A percentile compares a stretch with the other conserved stretches of the same genome.
phyloP scores from a whole-genome alignment of 2,329 filamentous ascomycete species.

The Fusarium miscanthi region DNA sequence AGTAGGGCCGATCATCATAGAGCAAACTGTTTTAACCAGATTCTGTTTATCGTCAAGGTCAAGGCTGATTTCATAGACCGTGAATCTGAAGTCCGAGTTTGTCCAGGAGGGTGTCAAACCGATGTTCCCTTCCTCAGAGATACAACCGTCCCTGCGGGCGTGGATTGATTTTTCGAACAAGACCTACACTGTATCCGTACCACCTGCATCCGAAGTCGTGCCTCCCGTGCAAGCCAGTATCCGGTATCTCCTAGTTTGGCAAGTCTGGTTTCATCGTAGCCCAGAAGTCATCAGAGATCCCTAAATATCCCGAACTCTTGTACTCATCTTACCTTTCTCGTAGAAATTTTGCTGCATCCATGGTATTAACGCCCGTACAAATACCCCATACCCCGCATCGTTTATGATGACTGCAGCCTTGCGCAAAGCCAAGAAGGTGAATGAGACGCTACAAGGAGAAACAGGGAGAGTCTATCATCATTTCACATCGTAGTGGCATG shows the following conservation, averaged over 20 bases:
- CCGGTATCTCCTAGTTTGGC: not conserved
- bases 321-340: slow-evolving; percentile 8
- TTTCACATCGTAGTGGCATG: slow-evolving; percentile 8
- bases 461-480: not conserved
- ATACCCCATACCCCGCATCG: slow-evolving; percentile 30
- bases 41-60: not conserved
- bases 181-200: not conserved
- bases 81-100: not conserved
- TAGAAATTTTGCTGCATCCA: not conserved
- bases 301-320: slow-evolving; percentile 31
- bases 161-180: not conserved
- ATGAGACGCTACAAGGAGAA: slow-evolving; percentile 28
- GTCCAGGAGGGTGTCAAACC: not conserved
- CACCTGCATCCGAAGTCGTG: not conserved
- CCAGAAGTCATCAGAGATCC: slow-evolving; percentile 1
- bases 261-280: not conserved
- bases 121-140: not conserved
- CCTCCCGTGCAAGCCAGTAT: not conserved
- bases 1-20: too few species aligned
- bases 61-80: not conserved
- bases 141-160: not conserved
- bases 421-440: slow-evolving; percentile 3
- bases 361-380: not conserved
- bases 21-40: not conserved
- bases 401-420: not conserved